A percentile compares a stretch with the other conserved stretches of the same genome.
These are phyloP conservation scores for Cladosporium sphaerospermum DNA, from an alignment of 2,329 filamentous ascomycete genomes.

Conservation along the genomic window DNA sequence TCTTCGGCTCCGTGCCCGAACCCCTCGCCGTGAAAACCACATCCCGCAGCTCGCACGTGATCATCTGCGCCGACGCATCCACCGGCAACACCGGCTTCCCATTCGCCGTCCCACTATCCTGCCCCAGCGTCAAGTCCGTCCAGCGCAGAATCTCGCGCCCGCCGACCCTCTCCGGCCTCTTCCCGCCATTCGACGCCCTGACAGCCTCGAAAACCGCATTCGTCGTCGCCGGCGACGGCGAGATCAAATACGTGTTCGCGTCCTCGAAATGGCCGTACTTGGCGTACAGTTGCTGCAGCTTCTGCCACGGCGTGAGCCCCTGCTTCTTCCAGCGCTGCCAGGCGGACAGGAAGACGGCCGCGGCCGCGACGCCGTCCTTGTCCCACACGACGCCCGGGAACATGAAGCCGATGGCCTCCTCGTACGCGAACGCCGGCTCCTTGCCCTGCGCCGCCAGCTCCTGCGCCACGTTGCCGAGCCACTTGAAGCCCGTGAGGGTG, in stretches of 20 bases:
- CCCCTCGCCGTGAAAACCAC: slow-evolving; percentile 55
- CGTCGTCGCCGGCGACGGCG: slow-evolving; percentile 49
- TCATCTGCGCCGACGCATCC: slow-evolving; percentile 55
- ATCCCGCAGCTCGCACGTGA: slow-evolving; percentile 54
- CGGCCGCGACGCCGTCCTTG: slow-evolving; percentile 59
- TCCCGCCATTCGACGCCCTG: slow-evolving; percentile 32
- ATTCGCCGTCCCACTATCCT: slow-evolving; percentile 50
- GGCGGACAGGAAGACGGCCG: slow-evolving; percentile 53
- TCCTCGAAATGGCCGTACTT: slow-evolving; percentile 57
- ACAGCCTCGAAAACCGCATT: slow-evolving; percentile 50
- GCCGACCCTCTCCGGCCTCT: slow-evolving; percentile 36
- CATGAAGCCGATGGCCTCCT: slow-evolving; percentile 64
- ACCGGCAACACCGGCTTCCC: slow-evolving; percentile 50
- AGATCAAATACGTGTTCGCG: slow-evolving; percentile 58
- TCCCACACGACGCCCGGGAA: slow-evolving; percentile 56
- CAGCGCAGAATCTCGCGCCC: slow-evolving; percentile 49
- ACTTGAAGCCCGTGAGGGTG: slow-evolving; percentile 62
- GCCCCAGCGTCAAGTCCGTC: slow-evolving; percentile 57
- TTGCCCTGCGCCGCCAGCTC: slow-evolving; percentile 46
- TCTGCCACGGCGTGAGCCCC: slow-evolving; percentile 51
- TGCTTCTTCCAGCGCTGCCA: slow-evolving; percentile 46
- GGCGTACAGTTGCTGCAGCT: slow-evolving; percentile 52
- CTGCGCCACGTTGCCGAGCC: slow-evolving; percentile 57
- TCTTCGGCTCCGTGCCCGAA: slow-evolving; percentile 61
- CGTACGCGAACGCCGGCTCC: slow-evolving; percentile 53